Percentiles rank a stretch among this genome's conserved stretches.
Conservation (phyloP, 2,329 filamentous ascomycete species). For the Cyphellophora attinorum region DNA sequence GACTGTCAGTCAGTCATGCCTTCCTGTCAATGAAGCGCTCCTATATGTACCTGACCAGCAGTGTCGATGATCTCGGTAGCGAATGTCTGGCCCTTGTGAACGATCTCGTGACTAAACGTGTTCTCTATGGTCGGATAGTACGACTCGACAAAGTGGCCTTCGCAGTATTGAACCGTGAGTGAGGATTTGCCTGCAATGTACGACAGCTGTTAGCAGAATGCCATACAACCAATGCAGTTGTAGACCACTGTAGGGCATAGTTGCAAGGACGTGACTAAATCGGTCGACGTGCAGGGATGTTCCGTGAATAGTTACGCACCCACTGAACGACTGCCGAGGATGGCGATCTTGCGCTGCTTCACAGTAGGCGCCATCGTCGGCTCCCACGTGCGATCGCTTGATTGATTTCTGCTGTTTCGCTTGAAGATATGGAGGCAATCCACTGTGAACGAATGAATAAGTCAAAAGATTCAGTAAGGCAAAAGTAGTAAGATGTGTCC, state of each 20-base stretch:
- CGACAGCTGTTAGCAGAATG: slow-evolving; percentile 8
- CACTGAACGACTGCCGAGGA: slow-evolving; percentile 89
- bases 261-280: background rate
- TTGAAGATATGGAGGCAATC: too few species aligned
- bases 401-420: too few species aligned
- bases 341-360: slow-evolving; percentile 91
- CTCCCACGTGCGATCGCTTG: too few species aligned
- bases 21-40: too few species aligned
- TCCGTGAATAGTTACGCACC: slow-evolving; percentile 51
- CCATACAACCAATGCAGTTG: background rate
- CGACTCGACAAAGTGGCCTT: slow-evolving; percentile 95
- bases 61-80: slow-evolving; percentile 97
- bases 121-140: slow-evolving; percentile 99
- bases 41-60: slow-evolving; percentile 64
- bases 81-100: slow-evolving; percentile 85
- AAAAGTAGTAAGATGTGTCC: too few species aligned
- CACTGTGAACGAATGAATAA: too few species aligned
- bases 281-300: background rate
- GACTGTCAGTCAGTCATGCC: too few species aligned
- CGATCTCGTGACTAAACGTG: slow-evolving; percentile 93
- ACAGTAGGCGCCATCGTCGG: slow-evolving; percentile 58
- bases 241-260: background rate
- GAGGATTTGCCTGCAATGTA: slow-evolving; percentile 93
- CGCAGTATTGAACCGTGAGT: slow-evolving; percentile 91
- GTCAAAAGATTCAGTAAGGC: too few species aligned